phyloP scores from a whole-genome alignment of 75 land plant genomes.

The Sequoia sempervirens region DNA sequence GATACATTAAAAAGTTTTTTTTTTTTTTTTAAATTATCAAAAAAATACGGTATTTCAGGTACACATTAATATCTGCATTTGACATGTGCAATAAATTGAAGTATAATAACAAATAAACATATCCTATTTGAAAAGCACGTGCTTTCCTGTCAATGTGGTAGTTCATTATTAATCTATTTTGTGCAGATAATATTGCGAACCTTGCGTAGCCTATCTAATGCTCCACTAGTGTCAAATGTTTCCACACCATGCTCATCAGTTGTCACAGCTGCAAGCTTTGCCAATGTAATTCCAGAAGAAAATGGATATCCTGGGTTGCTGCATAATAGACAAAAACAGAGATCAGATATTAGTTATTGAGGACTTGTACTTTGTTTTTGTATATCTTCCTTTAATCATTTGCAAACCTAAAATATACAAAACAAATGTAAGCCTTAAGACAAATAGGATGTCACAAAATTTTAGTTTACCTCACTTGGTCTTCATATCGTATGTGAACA shows the following conservation, averaged over 20 bases:
- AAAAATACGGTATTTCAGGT: not conserved
- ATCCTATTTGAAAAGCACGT: not conserved
- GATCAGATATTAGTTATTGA: not conserved
- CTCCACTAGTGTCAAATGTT: slow-evolving; percentile 97
- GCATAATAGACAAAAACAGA: slow-evolving; percentile 12
- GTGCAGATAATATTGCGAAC: slow-evolving; percentile 21
- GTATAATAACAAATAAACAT: not conserved
- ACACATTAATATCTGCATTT: not conserved
- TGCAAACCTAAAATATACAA: not conserved
- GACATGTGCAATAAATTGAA: not conserved
- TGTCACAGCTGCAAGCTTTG: slow-evolving; percentile 96
- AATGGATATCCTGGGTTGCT: slow-evolving; percentile 93
- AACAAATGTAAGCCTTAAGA: not conserved
- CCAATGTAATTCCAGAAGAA: slow-evolving; percentile 76
- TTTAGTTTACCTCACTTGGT: slow-evolving; percentile 58
- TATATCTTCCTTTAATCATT: not conserved
- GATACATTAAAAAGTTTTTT: not conserved
- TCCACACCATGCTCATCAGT: slow-evolving; percentile 86
- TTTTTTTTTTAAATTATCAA: not conserved
- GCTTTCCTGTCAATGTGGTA: not conserved
- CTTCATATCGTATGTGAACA: slow-evolving; percentile 97
- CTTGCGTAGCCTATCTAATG: slow-evolving; percentile 90
- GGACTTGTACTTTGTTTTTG: not conserved
- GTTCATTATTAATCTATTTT: not conserved
- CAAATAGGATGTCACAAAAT: not conserved